phyloP scores from a whole-genome alignment of 306 rosid genomes.

The Argentina anserina region DNA sequence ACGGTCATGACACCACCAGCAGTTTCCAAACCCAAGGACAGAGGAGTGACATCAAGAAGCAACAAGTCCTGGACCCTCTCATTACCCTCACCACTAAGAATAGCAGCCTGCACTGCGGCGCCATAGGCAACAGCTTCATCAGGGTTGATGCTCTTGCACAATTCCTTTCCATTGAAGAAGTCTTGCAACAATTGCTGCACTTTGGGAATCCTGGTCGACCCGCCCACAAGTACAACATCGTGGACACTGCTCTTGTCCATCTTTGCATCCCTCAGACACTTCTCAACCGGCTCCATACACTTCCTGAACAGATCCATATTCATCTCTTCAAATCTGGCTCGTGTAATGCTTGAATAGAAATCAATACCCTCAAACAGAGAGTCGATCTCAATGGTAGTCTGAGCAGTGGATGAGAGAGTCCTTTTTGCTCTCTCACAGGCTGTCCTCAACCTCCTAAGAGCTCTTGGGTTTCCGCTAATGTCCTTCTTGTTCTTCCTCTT shows the following conservation, averaged over 20 bases:
- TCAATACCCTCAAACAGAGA: not conserved
- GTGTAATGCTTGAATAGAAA: not conserved
- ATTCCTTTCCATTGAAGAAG: not conserved
- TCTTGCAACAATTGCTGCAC: not conserved
- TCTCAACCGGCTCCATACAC: not conserved
- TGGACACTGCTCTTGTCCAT: constrained; percentile 7
- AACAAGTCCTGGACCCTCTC: not conserved
- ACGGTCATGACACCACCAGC: not conserved
- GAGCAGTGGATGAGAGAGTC: not conserved
- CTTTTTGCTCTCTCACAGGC: not conserved
- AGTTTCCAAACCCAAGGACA: constrained; percentile 3
- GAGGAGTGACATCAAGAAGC: not conserved
- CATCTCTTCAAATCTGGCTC: not conserved
- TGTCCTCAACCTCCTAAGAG: not conserved
- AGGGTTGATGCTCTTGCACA: not conserved
- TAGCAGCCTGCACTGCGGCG: not conserved
- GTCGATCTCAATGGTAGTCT: not conserved
- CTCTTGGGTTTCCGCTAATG: not conserved
- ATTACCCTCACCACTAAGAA: not conserved
- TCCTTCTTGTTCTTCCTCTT: not conserved
- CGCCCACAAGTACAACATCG: constrained; percentile 1
- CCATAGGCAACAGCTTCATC: constrained; percentile 1
- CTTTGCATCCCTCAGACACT: not conserved
- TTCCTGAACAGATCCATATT: not conserved
- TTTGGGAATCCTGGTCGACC: not conserved